Evolutionary conservation across 2,329 filamentous ascomycete species (phyloP).

Genomic region (Colletotrichum noveboracense): DNA sequence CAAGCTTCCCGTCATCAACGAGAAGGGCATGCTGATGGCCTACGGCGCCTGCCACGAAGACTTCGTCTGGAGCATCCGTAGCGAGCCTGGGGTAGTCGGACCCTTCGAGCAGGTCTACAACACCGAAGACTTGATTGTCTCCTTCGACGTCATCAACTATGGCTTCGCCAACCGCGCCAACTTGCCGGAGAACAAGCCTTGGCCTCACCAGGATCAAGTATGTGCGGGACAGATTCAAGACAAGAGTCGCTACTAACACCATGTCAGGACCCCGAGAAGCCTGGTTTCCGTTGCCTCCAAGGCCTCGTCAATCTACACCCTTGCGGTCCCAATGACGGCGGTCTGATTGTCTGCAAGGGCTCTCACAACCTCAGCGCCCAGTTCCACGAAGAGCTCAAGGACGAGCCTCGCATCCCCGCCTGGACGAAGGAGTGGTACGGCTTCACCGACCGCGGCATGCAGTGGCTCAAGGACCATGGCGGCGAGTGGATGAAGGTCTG

Average conservation of each 20-base stretch:
- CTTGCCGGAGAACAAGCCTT: conserved; percentile 42
- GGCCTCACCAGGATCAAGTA: conserved; percentile 46
- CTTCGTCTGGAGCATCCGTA: conserved; percentile 54
- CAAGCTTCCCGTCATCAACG: conserved; percentile 46
- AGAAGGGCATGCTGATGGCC: conserved; percentile 52
- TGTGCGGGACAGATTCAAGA: rapidly evolving
- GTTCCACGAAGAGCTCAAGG: conserved; percentile 38
- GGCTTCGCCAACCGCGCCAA: conserved; percentile 45
- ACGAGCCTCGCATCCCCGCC: conserved; percentile 37
- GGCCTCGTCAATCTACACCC: conserved; percentile 51
- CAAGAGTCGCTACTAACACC: rapidly evolving
- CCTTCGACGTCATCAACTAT: conserved; percentile 53
- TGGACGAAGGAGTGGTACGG: conserved; percentile 40
- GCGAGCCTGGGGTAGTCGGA: conserved; percentile 49
- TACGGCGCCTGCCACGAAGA: conserved; percentile 54
- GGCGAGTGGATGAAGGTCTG: conserved; percentile 39
- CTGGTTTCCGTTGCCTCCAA: conserved; percentile 55
- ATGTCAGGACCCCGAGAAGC: conserved; percentile 41
- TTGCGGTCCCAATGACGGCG: conserved; percentile 38
- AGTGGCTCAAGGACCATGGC: conserved; percentile 38
- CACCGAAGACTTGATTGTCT: conserved; percentile 51
- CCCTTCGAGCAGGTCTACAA: conserved; percentile 52
- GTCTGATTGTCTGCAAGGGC: conserved; percentile 37
- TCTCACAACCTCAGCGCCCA: conserved; percentile 32
- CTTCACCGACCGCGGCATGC: conserved; percentile 38